Base-by-base conservation (phyloP, 2,329 filamentous ascomycete genomes). In the Arthrobotrys pseudoclavata region DNA sequence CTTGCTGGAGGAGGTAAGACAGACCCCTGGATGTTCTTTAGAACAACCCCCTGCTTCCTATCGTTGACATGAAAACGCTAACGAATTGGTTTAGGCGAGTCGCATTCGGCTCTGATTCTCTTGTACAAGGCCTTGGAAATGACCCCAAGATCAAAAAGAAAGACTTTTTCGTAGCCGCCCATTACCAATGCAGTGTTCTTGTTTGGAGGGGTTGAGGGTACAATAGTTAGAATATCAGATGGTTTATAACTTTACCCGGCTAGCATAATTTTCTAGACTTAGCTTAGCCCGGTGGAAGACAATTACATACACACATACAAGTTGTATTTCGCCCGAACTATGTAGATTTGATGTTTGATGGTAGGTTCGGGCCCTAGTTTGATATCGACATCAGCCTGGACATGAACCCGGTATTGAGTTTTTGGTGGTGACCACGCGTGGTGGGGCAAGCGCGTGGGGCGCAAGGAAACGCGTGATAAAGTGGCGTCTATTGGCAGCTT, bases 81-180 rank as follows among this genome's bases (percentile, higher is more conserved):
- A 72, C 47, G 40, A 77, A 83, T 70, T 69, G 37, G 42, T 48
- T 15, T 68, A 86, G 86, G 86, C 80, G 92, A 96, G 84, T 91
- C 90, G 67, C 92, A 96, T 84, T 94, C 92, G 62, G 92, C 92
- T 29, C 87, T 96, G 57, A 93, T 96, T 79, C 85, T 94, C 48
- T 87, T 96, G 26, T 96, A 96, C 85, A 88, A 88, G 80, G 91
- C 92, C 6, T 90, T 94, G 12, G 64, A 70, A 26, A 79, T 61
- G 69, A 57, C 57, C 7, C 69, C 69, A 13, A 64, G 42, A 29
- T 75, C 64, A 1, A 74, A 69, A 52, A 69, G 29, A 26, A 62
- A 45, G 26, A 15, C 10, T 15, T 55, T 34, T 12, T 15, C 34
- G 0, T 62, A 70, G 61, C 4, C n/a, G 15, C 13, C 7, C 18